These are phyloP conservation scores for Pycnococcus provasolii DNA, from an alignment of 139 green algal species.

Conservation along the genomic window DNA sequence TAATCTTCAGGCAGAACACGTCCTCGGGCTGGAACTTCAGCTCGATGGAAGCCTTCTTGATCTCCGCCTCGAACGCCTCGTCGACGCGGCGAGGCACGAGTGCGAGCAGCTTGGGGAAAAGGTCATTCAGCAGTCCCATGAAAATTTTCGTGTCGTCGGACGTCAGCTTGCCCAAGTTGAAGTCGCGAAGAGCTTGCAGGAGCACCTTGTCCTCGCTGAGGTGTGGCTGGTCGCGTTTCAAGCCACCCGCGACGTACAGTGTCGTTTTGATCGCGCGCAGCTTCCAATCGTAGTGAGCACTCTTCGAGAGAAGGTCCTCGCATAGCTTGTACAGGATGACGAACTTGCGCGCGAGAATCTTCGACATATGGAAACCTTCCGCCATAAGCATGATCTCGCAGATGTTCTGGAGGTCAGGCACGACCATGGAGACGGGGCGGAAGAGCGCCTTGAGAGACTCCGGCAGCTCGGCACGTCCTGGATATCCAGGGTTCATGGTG, in stretches of 20 bases:
- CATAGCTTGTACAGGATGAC: slow-evolving; percentile 87
- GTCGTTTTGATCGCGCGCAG: slow-evolving; percentile 94
- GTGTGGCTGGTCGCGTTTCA: slow-evolving; percentile 70
- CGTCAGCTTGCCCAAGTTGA: slow-evolving; percentile 89
- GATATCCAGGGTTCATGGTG: slow-evolving; percentile 95
- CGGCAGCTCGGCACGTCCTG: slow-evolving; percentile 72
- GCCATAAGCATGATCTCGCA: slow-evolving; percentile 95
- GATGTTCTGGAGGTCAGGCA: slow-evolving; percentile 79
- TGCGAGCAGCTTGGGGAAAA: slow-evolving; percentile 77
- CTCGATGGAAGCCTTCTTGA: slow-evolving; percentile 55
- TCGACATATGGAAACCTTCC: slow-evolving; percentile 81
- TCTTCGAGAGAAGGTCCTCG: slow-evolving; percentile 79
- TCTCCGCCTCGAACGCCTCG: slow-evolving; percentile 53
- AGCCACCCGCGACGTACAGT: slow-evolving; percentile 80
- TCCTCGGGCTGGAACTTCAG: slow-evolving; percentile 75
- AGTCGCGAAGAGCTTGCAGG: slow-evolving; percentile 80
- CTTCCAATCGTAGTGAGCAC: slow-evolving; percentile 90
- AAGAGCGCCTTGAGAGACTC: slow-evolving; percentile 88
- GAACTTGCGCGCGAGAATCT: slow-evolving; percentile 80
- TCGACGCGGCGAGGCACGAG: slow-evolving; percentile 66
- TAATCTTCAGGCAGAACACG: slow-evolving; percentile 81
- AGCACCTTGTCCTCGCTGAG: slow-evolving; percentile 81
- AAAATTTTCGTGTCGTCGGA: slow-evolving; percentile 81
- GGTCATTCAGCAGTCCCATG: slow-evolving; percentile 79
- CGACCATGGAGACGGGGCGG: slow-evolving; percentile 79